These are phyloP conservation scores for Podaxis rugospora DNA, from an alignment of 768 basidiomycete species.

Conservation along the genomic window DNA sequence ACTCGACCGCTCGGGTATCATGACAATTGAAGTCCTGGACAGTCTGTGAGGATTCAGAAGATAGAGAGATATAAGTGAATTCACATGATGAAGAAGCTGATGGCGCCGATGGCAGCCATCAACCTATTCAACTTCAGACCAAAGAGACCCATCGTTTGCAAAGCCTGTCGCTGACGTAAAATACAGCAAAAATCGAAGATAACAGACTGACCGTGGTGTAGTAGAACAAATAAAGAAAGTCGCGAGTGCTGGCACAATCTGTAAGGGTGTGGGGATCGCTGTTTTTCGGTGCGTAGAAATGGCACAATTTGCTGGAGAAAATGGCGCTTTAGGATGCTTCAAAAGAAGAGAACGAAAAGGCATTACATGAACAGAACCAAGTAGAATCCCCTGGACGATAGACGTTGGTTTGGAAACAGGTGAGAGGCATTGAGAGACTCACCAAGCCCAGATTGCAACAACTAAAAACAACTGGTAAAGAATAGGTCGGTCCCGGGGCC, in stretches of 20 bases:
- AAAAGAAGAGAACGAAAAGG: slow-evolving; percentile 30
- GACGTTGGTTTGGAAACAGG: slow-evolving; percentile 12
- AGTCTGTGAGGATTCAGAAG: not conserved
- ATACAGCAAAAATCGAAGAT: not conserved
- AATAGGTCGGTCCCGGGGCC: slow-evolving; percentile 55
- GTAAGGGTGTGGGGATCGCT: slow-evolving; percentile 14
- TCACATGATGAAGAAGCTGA: slow-evolving; percentile 51
- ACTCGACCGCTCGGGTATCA: slow-evolving; percentile 31
- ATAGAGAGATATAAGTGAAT: slow-evolving; percentile 12
- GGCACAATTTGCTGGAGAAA: slow-evolving; percentile 32
- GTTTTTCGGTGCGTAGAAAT: slow-evolving; percentile 27
- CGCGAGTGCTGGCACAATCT: slow-evolving; percentile 31
- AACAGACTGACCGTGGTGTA: slow-evolving; percentile 35
- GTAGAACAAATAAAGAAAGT: slow-evolving; percentile 46
- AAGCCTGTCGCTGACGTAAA: slow-evolving; percentile 24
- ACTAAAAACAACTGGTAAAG: slow-evolving; percentile 61
- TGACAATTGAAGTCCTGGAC: slow-evolving; percentile 30
- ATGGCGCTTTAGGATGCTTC: not conserved
- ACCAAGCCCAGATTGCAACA: slow-evolving; percentile 65
- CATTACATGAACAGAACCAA: slow-evolving; percentile 49
- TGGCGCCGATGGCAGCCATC: slow-evolving; percentile 56
- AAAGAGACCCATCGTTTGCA: slow-evolving; percentile 70
- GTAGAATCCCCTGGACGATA: slow-evolving; percentile 47
- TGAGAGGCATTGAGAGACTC: slow-evolving; percentile 14
- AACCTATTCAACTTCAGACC: slow-evolving; percentile 64